Percentiles rank a stretch among this genome's conserved stretches.
These are phyloP conservation scores for Chytriomyces confervae DNA, from an alignment of 192 early-diverging fungal species.

Conservation along the genomic window DNA sequence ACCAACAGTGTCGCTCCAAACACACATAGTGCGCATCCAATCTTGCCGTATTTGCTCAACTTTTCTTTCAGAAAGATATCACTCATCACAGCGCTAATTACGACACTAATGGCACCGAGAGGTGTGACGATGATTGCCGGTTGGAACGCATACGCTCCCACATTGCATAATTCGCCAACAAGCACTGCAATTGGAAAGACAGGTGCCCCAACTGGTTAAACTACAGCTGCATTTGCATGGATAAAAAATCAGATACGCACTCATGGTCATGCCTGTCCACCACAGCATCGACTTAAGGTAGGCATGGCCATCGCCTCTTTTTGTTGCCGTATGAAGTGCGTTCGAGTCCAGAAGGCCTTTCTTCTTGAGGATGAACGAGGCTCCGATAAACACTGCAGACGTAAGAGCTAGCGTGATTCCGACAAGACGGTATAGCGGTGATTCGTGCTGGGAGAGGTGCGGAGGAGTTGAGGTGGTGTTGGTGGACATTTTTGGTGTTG, in stretches of 20 bases:
- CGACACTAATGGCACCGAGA: conserved; percentile 88
- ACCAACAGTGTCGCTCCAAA: conserved; percentile 67
- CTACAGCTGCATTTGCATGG: neutral
- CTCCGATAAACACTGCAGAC: conserved; percentile 86
- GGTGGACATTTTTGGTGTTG: neutral
- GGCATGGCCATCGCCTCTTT: conserved; percentile 55
- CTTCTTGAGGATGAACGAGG: conserved; percentile 90
- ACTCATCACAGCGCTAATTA: conserved; percentile 86
- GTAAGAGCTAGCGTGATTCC: conserved; percentile 86
- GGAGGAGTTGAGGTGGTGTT: neutral
- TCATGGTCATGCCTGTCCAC: conserved; percentile 88
- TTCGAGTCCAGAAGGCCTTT: conserved; percentile 79
- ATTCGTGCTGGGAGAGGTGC: neutral
- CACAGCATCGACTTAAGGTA: conserved; percentile 88
- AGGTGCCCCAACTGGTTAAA: too few species aligned
- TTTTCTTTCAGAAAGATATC: conserved; percentile 90
- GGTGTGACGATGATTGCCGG: conserved; percentile 96
- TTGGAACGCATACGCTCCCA: conserved; percentile 94
- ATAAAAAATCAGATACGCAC: conserved; percentile 46
- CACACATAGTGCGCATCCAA: conserved; percentile 89
- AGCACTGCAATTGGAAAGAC: conserved; percentile 66
- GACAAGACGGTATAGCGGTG: conserved; percentile 47
- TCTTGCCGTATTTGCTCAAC: conserved; percentile 74
- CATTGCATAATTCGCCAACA: conserved; percentile 92
- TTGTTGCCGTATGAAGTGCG: neutral